Evolutionary conservation across 352 stramenopile genomes (phyloP), one percentile per base, ranked within the genome.

Genomic region (Globisporangium sylvaticum): DNA sequence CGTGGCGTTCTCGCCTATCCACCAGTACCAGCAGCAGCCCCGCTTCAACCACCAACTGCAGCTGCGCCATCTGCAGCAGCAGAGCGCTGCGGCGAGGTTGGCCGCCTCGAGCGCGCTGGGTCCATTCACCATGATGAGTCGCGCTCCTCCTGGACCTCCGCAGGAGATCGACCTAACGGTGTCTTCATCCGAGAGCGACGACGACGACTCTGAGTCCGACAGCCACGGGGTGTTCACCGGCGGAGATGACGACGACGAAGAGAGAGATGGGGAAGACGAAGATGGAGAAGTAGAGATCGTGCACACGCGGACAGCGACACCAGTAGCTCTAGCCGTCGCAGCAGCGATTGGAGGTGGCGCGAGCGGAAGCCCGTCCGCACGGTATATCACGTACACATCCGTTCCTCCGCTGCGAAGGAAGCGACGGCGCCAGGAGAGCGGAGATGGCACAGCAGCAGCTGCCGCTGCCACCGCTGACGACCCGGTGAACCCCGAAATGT

Each of bases 121-220:
- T 12, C 58, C 58, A 1, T 65, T 65, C 27, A n/a, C 15, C 27
- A 65, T 65, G 42, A n/a, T 65, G 34, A 53, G n/a, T 14, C 34
- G 59, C 20, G 29, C 44, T 53, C 32, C 56, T 24, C 12, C 46
- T 0, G 42, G 44, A 39, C 72, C 61, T 3, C 68, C 72, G 3
- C 72, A 85, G 54, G 75, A 88, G 54, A 93, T 93, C 57, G 84
- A 93, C 37, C 67, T 93, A 42, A 93, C 84, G 6, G 62, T 86
- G 22, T 87, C 79, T 2, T 81, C 78, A 0, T 81, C 72, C 1
- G 85, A 91, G 27, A 76, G 67, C 46, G 56, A 65, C 24, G 66
- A 58, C 9, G 39, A 56, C 2, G 46, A 37, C 24, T n/a, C 15
- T 4, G 46, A 24, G 12, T 58, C 24, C 27, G 8, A 20, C 31